Percentiles rank a stretch among this genome's conserved stretches.
Conservation (phyloP, 768 basidiomycete species). For the Saitozyma sp. region DNA sequence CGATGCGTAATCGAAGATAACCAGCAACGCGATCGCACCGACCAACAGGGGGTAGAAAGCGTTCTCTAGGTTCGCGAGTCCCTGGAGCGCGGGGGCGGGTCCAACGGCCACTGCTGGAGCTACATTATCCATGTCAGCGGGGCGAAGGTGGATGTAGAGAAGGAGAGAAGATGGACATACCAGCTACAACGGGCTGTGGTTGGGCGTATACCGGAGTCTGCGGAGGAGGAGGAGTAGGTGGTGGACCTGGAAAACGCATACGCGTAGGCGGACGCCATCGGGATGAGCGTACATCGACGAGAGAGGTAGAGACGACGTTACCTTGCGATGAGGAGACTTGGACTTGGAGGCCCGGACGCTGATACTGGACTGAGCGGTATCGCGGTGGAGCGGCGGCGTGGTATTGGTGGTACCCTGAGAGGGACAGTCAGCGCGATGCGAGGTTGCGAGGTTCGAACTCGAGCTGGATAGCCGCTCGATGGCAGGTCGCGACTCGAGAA, state of each 20-base stretch:
- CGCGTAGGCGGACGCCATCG: neutral
- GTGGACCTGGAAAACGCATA: neutral
- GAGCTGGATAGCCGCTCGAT: no score
- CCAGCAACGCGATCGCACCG: constrained; percentile 48
- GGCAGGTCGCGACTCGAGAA: no score
- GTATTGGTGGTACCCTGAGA: no score
- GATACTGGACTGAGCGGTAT: constrained; percentile 25
- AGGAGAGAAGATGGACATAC: neutral
- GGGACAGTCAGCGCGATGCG: no score
- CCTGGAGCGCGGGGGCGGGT: constrained; percentile 7
- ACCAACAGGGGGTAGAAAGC: constrained; percentile 50
- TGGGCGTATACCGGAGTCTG: constrained; percentile 7
- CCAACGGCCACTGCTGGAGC: constrained; percentile 13
- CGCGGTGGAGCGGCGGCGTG: no score
- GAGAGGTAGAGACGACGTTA: neutral
- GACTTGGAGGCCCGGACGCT: constrained; percentile 37
- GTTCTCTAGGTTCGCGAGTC: constrained; percentile 42
- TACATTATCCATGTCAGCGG: neutral
- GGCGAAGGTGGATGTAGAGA: neutral
- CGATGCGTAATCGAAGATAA: constrained; percentile 50
- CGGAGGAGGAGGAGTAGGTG: constrained; percentile 1
- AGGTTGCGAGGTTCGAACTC: no score
- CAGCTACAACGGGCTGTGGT: constrained; percentile 2
- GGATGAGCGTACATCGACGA: no score
- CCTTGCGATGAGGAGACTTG: constrained; percentile 18